Evolutionary conservation across 2,329 filamentous ascomycete species (phyloP).

Genomic region (Emergomyces africanus): DNA sequence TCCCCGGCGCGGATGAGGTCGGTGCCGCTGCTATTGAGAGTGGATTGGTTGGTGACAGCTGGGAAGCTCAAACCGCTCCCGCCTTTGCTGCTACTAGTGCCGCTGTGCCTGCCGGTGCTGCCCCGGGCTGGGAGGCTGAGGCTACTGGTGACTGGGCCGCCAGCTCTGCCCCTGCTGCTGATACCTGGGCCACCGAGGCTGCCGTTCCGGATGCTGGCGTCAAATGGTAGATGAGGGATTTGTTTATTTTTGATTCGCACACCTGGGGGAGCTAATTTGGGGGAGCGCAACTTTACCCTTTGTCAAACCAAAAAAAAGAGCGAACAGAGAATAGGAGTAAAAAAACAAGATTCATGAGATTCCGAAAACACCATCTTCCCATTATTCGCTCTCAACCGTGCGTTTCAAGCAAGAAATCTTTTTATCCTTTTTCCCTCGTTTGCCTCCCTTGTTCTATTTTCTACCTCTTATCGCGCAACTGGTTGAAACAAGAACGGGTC

Average conservation of each 20-base stretch:
- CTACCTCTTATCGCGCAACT: background rate
- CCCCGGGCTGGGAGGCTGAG: constrained; percentile 50
- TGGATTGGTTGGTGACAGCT: constrained; percentile 66
- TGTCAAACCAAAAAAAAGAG: background rate
- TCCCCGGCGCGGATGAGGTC: constrained; percentile 71
- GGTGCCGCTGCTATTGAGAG: constrained; percentile 65
- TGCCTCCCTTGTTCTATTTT: background rate
- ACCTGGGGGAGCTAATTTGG: background rate
- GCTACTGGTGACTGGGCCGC: constrained; percentile 40
- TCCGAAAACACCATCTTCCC: background rate
- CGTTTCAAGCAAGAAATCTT: background rate
- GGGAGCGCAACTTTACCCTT: background rate
- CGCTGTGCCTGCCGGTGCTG: constrained; percentile 49
- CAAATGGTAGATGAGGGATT: constrained; percentile 27
- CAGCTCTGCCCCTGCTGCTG: constrained; percentile 31
- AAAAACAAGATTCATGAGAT: background rate
- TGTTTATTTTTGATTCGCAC: background rate
- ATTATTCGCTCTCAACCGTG: background rate
- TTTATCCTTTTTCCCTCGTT: background rate
- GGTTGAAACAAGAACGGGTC: background rate
- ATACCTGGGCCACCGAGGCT: constrained; percentile 13
- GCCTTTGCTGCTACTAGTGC: constrained; percentile 53
- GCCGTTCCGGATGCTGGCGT: constrained; percentile 27
- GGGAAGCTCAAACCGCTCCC: constrained; percentile 59
- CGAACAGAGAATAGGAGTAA: background rate